Evolutionary conservation across 768 basidiomycete genomes (phyloP), one percentile per base, ranked within the genome.

Genomic region (Lentinula raphanica): DNA sequence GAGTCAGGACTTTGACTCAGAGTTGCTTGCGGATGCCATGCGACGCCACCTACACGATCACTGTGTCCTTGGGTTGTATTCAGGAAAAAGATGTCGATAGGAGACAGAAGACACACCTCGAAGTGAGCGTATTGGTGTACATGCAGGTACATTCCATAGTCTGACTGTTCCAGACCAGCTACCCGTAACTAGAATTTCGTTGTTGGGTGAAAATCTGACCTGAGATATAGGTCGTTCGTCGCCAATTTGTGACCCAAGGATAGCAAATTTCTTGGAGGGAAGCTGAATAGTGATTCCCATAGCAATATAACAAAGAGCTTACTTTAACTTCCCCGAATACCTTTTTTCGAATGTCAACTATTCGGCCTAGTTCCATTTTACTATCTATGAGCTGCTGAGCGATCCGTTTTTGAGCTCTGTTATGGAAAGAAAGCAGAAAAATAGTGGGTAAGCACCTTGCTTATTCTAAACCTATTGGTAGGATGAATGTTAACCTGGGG

Each of bases 91-190:
- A 17, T 17, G 13, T 48, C 40, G 13, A 42, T n/a, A 9, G 21
- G 3, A 13, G 31, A 49, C 12, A 31, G 11, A 42, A 38, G 6
- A 60, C 76, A 58, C 48, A 87, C 94, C 93, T 73, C 89, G 78
- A 56, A 94, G 72, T 21, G 90, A 82, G 46, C 82, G 78, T 45
- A 92, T 81, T 46, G 85, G 83, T 53, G 89, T 92, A 69, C 95
- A 95, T 12, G 87, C 81, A 17, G 97, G 97, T 5, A 98, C 86
- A 65, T 94, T 92, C 97, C 97, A 99, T 17, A 98, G 66, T 73
- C 94, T 98, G 21, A 94, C 86, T 44, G 86, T 86, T 19, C 97
- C 97, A 28, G 95, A 92, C 97, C 97, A 99, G 63, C 92, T 94
- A 11, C 90, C 94, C 1, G 96, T 96, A 3, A 94, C 90, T 49